Conservation (phyloP, 371 early-diverging fungal species). For the Thermomucor indicae-seudaticae region DNA sequence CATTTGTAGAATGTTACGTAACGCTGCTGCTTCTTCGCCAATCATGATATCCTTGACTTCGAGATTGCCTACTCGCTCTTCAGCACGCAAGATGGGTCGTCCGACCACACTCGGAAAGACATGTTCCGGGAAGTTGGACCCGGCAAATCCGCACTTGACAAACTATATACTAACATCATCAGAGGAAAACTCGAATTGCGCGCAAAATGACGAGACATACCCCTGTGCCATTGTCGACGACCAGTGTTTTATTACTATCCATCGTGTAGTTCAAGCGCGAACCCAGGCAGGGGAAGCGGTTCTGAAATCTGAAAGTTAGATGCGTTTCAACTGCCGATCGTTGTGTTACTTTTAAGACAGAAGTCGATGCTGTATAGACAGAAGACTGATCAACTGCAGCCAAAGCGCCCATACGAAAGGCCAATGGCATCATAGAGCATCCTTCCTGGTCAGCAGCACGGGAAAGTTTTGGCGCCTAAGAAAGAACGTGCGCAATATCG, state of each 20-base stretch:
- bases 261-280: too few relatives aligned
- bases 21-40: conserved; percentile 92
- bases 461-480: too few relatives aligned
- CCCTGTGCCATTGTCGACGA: conserved; percentile 2
- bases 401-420: too few relatives aligned
- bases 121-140: conserved; percentile 93
- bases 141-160: conserved; percentile 96
- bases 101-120: conserved; percentile 97
- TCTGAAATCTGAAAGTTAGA: too few relatives aligned
- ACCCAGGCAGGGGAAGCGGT: too few relatives aligned
- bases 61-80: conserved; percentile 79
- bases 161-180: conserved; percentile 53
- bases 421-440: too few relatives aligned
- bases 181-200: neutral
- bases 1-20: conserved; percentile 89
- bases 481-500: too few relatives aligned
- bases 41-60: conserved; percentile 93
- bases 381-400: too few relatives aligned
- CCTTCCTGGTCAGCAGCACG: too few relatives aligned
- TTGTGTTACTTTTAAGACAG: too few relatives aligned
- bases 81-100: conserved; percentile 95
- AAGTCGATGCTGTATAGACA: too few relatives aligned
- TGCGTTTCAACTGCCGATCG: too few relatives aligned
- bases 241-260: neutral
- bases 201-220: conserved; percentile 6